Base-by-base conservation (phyloP, 176 grass and related monocot genomes). In the Melocanna baccifera region DNA sequence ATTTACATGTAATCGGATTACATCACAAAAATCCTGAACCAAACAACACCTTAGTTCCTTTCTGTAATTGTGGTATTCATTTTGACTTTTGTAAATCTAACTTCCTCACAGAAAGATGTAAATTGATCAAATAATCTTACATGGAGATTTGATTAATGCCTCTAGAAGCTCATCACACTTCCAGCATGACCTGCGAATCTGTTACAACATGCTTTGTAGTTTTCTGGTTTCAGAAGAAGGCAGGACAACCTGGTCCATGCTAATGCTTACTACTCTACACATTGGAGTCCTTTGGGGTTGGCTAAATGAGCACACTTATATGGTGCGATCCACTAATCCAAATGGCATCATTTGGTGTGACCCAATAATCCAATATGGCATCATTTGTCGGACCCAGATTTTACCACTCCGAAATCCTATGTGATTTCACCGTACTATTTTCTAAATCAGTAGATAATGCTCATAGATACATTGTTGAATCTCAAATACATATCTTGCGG, bases 111-210 rank as follows among this genome's bases (percentile, higher is more conserved):
- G 39, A 40, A 40, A 40, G 2, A 61, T 77, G 5, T 51, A 39
- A 78, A 25, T 73, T 72, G 1, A 53, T 43, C 37, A 39, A 59
- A 58, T 19, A 12, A 13, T 34, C 32, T 42, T 79, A 58, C 23
- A 71, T 84, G 26, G 28, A 57, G 34, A 67, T 57, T 40, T 29
- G 16, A 39, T 74, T 57, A 39, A 36, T 16, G 1, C 29, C 19
- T 68, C 30, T 68, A 58, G 75, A 73, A 75, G 40, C 61, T 85
- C 22, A 51, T 48, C 61, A 30, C 16, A 39, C 32, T 75, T 75
- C 11, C 18, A 50, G 68, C 68, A 67, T 69, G 59, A 80, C 78
- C 41, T 34, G 15, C 1, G 59, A 67, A 84, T 73, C 55, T 15
- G 59, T 74, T 67, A 41, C 15, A 40, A 16, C 62, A 82, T 1